phyloP scores from a whole-genome alignment of 306 rosid species.

The Canavalia gladiata region DNA sequence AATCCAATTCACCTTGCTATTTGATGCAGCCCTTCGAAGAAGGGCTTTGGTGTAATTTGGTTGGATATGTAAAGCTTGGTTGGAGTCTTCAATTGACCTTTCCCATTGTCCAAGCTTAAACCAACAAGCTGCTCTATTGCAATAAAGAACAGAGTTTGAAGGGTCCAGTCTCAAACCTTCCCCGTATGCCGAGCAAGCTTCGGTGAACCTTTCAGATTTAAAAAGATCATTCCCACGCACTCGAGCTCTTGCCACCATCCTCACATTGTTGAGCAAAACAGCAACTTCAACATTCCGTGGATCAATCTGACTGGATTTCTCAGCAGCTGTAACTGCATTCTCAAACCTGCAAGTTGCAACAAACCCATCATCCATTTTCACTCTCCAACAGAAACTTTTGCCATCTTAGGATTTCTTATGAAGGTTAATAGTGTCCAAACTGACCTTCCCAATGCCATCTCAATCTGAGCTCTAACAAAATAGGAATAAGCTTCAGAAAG shows the following conservation, averaged over 20 bases:
- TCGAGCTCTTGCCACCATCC: slow-evolving; percentile 89
- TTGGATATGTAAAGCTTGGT: slow-evolving; percentile 77
- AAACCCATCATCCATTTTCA: slow-evolving; percentile 72
- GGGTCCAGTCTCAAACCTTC: slow-evolving; percentile 89
- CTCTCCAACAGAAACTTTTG: slow-evolving; percentile 57
- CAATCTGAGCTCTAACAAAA: slow-evolving; percentile 79
- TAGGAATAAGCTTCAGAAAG: slow-evolving; percentile 77
- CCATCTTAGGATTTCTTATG: slow-evolving; percentile 42
- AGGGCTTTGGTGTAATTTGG: slow-evolving; percentile 92
- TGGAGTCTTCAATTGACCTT: slow-evolving; percentile 86
- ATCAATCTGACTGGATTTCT: slow-evolving; percentile 81
- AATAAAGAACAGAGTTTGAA: slow-evolving; percentile 84
- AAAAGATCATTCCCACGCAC: slow-evolving; percentile 92
- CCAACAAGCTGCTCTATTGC: slow-evolving; percentile 98
- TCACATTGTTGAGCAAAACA: slow-evolving; percentile 70
- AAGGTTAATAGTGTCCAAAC: slow-evolving; percentile 55
- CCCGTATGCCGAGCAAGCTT: slow-evolving; percentile 89
- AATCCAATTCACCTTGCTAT: slow-evolving; percentile 70
- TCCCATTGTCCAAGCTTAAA: slow-evolving; percentile 95
- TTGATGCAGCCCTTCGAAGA: slow-evolving; percentile 95
- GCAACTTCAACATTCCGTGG: slow-evolving; percentile 77
- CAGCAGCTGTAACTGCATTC: slow-evolving; percentile 87
- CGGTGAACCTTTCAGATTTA: slow-evolving; percentile 90
- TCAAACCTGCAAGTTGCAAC: slow-evolving; percentile 99
- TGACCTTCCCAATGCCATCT: slow-evolving; percentile 97